These are phyloP conservation scores for Mucuna pruriens DNA, from an alignment of 306 rosid species.

Conservation along the genomic window DNA sequence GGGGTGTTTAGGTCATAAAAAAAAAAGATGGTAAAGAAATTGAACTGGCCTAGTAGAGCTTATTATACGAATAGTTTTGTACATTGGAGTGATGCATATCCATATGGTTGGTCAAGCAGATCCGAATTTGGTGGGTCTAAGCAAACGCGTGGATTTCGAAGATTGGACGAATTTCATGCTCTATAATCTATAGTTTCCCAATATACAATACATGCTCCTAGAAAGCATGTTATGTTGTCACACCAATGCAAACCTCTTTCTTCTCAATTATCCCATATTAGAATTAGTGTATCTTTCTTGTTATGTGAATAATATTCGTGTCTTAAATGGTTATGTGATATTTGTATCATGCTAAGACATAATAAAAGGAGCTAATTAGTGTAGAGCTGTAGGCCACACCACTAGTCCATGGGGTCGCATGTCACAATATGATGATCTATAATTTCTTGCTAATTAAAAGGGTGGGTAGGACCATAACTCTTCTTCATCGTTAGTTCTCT, in stretches of 20 bases:
- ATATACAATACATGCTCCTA: background rate
- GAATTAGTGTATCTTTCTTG: slow-evolving; percentile 19
- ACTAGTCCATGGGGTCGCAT: no score
- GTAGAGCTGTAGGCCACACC: background rate
- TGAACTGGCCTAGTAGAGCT: slow-evolving; percentile 3
- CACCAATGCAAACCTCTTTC: slow-evolving; percentile 13
- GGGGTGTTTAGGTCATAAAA: slow-evolving; percentile 40
- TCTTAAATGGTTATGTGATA: no score
- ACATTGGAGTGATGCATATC: background rate
- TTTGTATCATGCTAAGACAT: background rate
- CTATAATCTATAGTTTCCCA: background rate
- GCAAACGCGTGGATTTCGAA: slow-evolving; percentile 24
- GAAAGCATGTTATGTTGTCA: slow-evolving; percentile 13
- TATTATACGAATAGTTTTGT: background rate
- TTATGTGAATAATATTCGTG: no score
- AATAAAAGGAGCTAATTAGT: slow-evolving; percentile 1
- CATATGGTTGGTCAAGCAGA: slow-evolving; percentile 33
- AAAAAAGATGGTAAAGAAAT: slow-evolving; percentile 44
- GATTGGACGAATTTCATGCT: slow-evolving; percentile 15
- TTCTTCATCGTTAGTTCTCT: background rate
- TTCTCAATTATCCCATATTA: background rate
- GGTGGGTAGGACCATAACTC: no score
- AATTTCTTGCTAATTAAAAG: background rate
- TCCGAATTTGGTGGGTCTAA: background rate
- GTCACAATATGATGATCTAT: background rate